Conservation (phyloP, 2,329 filamentous ascomycete genomes). For the Chaetothyriales sp. region DNA sequence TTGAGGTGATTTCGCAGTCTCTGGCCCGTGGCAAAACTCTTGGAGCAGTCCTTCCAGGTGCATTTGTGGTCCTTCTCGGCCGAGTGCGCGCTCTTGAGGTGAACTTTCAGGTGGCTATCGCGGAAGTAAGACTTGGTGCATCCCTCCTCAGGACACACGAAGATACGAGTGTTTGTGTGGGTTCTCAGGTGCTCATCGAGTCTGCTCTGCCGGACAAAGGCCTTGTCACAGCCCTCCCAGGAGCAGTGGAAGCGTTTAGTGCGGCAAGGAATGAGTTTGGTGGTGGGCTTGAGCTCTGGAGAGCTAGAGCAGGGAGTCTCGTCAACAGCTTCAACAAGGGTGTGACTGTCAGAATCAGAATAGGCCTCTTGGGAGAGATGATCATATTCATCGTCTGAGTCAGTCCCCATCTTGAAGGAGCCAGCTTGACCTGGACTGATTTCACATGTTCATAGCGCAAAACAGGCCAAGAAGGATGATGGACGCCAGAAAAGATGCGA, state of each 20-base stretch:
- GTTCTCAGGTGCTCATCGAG: constrained; percentile 67
- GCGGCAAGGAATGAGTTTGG: constrained; percentile 44
- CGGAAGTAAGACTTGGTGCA: constrained; percentile 79
- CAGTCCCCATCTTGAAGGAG: constrained; percentile 7
- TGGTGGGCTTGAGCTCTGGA: constrained; percentile 9
- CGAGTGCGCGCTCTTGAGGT: constrained; percentile 68
- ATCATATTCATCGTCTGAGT: constrained; percentile 8
- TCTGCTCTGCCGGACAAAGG: constrained; percentile 73
- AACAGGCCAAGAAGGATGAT: neutral
- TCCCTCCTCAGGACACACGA: constrained; percentile 50
- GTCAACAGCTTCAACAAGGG: constrained; percentile 1
- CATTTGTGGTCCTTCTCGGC: constrained; percentile 56
- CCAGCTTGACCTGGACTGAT: neutral
- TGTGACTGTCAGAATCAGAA: constrained; percentile 1
- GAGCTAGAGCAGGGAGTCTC: constrained; percentile 17
- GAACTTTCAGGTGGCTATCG: constrained; percentile 70
- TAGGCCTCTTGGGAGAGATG: neutral
- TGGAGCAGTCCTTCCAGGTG: constrained; percentile 55
- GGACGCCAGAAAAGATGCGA: neutral
- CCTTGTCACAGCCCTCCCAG: constrained; percentile 58
- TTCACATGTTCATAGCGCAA: neutral
- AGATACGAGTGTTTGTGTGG: constrained; percentile 73
- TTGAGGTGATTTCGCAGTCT: constrained; percentile 60
- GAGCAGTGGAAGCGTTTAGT: constrained; percentile 66
- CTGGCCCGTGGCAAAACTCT: constrained; percentile 67